Conservation (phyloP, 2,329 filamentous ascomycete genomes). For the Penicillium sp. region DNA sequence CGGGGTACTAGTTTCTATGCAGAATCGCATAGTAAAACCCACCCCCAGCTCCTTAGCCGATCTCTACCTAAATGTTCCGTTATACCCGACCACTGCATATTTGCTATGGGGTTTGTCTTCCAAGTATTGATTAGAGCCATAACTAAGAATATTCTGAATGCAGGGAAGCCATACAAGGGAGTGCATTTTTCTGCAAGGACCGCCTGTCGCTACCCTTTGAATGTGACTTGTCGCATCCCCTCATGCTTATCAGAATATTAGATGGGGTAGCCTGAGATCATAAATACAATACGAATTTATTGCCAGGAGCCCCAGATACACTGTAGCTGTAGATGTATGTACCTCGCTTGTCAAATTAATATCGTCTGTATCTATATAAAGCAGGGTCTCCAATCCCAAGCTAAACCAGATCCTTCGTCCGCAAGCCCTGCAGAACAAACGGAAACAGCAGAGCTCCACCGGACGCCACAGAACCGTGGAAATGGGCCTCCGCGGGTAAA, state of each 20-base stretch:
- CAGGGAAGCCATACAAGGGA: not conserved
- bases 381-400: not conserved
- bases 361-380: not conserved
- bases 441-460: conserved; percentile 11
- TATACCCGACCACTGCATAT: not conserved
- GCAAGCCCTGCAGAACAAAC: conserved; percentile 5
- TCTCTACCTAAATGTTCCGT: not conserved
- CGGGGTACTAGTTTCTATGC: not conserved
- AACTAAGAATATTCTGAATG: not conserved
- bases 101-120: not conserved
- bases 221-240: conserved; percentile 30
- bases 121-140: not conserved
- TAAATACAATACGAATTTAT: not conserved
- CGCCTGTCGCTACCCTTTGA: conserved; percentile 21
- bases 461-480: conserved; percentile 14
- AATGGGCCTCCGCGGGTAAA: not conserved
- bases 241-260: not conserved
- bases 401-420: not conserved
- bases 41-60: not conserved
- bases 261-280: not conserved
- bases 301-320: not conserved
- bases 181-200: conserved; percentile 30
- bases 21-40: not conserved
- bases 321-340: no score
- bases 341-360: not conserved